phyloP scores from a whole-genome alignment of 495 filamentous ascomycete genomes.

The Penicillium pancosmium region DNA sequence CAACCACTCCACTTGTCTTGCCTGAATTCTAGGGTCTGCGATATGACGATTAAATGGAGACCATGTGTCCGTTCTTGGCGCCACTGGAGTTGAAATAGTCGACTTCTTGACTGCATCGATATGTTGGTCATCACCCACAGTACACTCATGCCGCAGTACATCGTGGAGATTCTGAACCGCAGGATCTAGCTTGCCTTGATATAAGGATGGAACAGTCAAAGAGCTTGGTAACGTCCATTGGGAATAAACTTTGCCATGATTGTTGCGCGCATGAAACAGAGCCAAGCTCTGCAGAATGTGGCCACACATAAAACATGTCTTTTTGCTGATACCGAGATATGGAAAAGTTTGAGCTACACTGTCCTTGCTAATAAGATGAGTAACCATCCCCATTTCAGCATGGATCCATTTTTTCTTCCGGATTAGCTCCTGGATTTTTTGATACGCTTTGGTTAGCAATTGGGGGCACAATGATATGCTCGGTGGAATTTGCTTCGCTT shows the following conservation, averaged over 20 bases:
- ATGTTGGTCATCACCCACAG: neutral
- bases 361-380: neutral
- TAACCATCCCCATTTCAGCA: neutral
- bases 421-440: neutral
- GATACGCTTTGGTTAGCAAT: neutral
- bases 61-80: neutral
- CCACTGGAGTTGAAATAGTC: neutral
- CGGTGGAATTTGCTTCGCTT: neutral
- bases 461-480: neutral
- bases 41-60: too few species aligned
- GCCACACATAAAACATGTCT: neutral
- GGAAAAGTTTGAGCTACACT: neutral
- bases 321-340: neutral
- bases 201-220: neutral
- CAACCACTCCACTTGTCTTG: too few species aligned
- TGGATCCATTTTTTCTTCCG: neutral
- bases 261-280: neutral
- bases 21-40: too few species aligned
- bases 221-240: neutral
- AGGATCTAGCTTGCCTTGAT: neutral
- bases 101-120: neutral
- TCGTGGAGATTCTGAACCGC: neutral
- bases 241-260: neutral
- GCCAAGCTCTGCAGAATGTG: neutral
- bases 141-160: neutral